phyloP scores from a whole-genome alignment of 75 land plant genomes.

The Pinus taeda region DNA sequence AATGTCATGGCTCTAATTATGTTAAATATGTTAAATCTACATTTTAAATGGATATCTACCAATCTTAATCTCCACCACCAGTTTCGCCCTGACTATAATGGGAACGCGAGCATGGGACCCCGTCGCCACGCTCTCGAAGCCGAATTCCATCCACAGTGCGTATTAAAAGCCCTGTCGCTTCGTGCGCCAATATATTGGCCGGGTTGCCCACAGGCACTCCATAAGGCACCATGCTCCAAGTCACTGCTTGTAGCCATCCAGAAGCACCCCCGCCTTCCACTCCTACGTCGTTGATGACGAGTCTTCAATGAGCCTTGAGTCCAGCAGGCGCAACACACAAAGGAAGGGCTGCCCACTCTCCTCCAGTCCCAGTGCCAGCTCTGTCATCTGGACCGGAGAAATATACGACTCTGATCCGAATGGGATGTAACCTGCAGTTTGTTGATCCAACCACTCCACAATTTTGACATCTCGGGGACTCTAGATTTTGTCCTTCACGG shows the following conservation, averaged over 20 bases:
- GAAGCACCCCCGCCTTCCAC: slow-evolving; percentile 30
- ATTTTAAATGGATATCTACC: too few species aligned
- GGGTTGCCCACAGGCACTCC: slow-evolving; percentile 26
- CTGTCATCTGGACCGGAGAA: background rate
- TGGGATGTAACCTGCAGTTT: background rate
- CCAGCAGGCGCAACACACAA: background rate
- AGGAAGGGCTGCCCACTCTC: background rate
- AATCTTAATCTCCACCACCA: slow-evolving; percentile 1
- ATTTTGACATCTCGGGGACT: background rate
- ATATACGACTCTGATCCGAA: background rate
- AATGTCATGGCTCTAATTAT: too few species aligned
- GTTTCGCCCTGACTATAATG: slow-evolving; percentile 14
- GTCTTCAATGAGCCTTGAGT: slow-evolving; percentile 37
- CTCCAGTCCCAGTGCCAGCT: background rate
- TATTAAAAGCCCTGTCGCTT: slow-evolving; percentile 29
- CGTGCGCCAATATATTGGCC: slow-evolving; percentile 33
- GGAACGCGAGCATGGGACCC: slow-evolving; percentile 49
- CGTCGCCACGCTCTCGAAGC: slow-evolving; percentile 23
- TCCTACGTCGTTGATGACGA: slow-evolving; percentile 19
- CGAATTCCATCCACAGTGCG: slow-evolving; percentile 71
- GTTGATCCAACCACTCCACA: background rate
- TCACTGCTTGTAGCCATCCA: background rate
- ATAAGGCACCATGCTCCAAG: background rate
- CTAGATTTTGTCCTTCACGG: background rate
- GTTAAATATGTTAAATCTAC: too few species aligned